Evolutionary conservation across 106 monocot genomes (phyloP).

Genomic region (Iris macrosiphon): DNA sequence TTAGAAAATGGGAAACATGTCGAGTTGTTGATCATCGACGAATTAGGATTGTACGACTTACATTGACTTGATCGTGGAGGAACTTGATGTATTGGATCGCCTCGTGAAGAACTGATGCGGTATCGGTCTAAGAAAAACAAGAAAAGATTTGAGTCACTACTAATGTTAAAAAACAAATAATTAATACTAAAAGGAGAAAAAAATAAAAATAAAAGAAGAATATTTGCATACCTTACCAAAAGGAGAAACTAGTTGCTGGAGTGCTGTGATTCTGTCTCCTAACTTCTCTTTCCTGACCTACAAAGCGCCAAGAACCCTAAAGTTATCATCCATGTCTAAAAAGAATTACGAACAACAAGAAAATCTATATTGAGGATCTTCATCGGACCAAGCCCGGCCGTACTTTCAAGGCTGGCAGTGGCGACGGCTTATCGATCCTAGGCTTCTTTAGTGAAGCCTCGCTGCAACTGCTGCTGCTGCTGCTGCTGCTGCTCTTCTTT

Average conservation of each 20-base stretch:
- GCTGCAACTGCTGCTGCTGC: conserved; percentile 15
- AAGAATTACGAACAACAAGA: too few species aligned
- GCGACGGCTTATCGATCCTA: conserved; percentile 11
- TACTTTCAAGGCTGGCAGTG: conserved; percentile 20
- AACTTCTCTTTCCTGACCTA: conserved; percentile 33
- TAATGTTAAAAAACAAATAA: not conserved
- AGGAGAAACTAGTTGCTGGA: conserved; percentile 30
- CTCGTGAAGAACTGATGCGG: conserved; percentile 79
- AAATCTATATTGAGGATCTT: too few species aligned
- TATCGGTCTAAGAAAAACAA: conserved; percentile 56
- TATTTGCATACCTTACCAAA: conserved; percentile 19
- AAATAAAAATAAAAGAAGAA: too few species aligned
- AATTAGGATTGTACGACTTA: conserved; percentile 17
- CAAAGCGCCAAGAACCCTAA: not conserved
- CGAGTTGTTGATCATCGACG: not conserved
- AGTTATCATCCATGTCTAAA: not conserved
- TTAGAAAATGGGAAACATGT: not conserved
- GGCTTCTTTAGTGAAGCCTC: conserved; percentile 56
- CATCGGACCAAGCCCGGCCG: not conserved
- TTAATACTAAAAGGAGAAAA: too few species aligned
- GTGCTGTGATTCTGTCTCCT: conserved; percentile 29
- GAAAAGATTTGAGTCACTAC: not conserved
- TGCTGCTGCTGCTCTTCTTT: conserved; percentile 23
- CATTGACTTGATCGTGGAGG: conserved; percentile 84
- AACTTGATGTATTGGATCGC: conserved; percentile 87